Conservation (phyloP, 192 early-diverging fungal species). For the Coemansia sp. region DNA sequence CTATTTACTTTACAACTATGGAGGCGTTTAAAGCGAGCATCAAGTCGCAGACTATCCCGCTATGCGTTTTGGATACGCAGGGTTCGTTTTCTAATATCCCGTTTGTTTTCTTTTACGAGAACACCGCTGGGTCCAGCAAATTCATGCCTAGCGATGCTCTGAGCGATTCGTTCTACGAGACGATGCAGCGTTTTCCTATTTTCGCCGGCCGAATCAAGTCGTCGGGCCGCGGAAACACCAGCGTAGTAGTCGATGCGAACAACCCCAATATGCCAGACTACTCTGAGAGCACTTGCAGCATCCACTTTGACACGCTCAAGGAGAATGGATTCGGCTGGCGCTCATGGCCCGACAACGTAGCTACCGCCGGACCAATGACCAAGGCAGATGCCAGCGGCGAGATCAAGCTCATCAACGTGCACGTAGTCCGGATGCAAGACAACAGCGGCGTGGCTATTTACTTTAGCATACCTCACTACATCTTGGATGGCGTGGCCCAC, state of each 20-base stretch:
- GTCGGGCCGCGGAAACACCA: slow-evolving; percentile 23
- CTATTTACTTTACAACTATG: neutral
- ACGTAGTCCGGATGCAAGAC: slow-evolving; percentile 28
- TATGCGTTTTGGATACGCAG: slow-evolving; percentile 36
- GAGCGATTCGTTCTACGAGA: slow-evolving; percentile 27
- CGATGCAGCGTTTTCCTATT: slow-evolving; percentile 24
- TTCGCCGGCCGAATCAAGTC: slow-evolving; percentile 25
- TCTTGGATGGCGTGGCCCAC: slow-evolving; percentile 30
- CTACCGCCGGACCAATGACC: slow-evolving; percentile 37
- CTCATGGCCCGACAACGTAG: slow-evolving; percentile 39
- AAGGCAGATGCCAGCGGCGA: slow-evolving; percentile 15
- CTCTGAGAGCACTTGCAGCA: slow-evolving; percentile 17
- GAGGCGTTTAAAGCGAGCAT: slow-evolving; percentile 19
- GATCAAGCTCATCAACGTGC: slow-evolving; percentile 47
- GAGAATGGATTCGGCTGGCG: slow-evolving; percentile 24
- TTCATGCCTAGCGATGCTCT: slow-evolving; percentile 34
- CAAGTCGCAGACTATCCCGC: slow-evolving; percentile 26
- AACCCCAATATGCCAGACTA: slow-evolving; percentile 44
- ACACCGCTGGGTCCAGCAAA: slow-evolving; percentile 2
- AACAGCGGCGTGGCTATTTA: slow-evolving; percentile 47
- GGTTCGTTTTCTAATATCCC: slow-evolving; percentile 51
- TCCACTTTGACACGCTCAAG: slow-evolving; percentile 31
- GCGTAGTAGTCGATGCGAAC: slow-evolving; percentile 27
- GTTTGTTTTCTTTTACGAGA: slow-evolving; percentile 48
- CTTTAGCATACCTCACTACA: slow-evolving; percentile 43